phyloP scores from a whole-genome alignment of 2,329 filamentous ascomycete species.

The Ramularia collo-cygni region DNA sequence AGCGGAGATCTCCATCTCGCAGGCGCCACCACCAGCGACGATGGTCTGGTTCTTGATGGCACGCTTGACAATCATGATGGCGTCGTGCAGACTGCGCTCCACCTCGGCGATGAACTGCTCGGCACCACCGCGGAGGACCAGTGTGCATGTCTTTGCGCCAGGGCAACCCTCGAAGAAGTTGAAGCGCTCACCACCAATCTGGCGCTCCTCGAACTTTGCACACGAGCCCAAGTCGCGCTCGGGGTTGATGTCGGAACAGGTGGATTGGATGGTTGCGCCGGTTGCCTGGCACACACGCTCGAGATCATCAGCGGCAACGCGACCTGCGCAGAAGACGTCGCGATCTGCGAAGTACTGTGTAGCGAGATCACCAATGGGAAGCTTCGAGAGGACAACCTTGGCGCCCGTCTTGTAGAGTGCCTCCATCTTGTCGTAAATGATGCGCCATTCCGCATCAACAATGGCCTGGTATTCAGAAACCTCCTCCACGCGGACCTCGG shows the following conservation, averaged over 20 bases:
- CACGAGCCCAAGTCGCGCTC: conserved; percentile 81
- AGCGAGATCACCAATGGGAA: conserved; percentile 93
- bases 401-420: conserved; percentile 87
- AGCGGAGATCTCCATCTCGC: conserved; percentile 93
- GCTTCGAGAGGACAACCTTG: conserved; percentile 93
- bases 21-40: conserved; percentile 88
- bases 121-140: conserved; percentile 88
- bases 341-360: conserved; percentile 95
- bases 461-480: conserved; percentile 99
- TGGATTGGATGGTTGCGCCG: conserved; percentile 86
- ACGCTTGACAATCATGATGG: conserved; percentile 99
- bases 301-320: conserved; percentile 85
- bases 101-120: conserved; percentile 99
- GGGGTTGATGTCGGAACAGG: conserved; percentile 86
- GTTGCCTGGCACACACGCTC: conserved; percentile 94
- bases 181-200: conserved; percentile 95
- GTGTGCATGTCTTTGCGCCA: conserved; percentile 90
- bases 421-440: conserved; percentile 99
- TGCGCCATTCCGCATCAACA: conserved; percentile 98
- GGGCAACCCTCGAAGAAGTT: conserved; percentile 98
- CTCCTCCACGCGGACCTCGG: conserved; percentile 94
- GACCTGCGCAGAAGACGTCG: conserved; percentile 95
- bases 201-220: conserved; percentile 84
- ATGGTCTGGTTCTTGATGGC: conserved; percentile 92
- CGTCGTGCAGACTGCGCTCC: conserved; percentile 93